Evolutionary conservation across 1,284 basidiomycete species (phyloP).

Genomic region (Tilletia caries): DNA sequence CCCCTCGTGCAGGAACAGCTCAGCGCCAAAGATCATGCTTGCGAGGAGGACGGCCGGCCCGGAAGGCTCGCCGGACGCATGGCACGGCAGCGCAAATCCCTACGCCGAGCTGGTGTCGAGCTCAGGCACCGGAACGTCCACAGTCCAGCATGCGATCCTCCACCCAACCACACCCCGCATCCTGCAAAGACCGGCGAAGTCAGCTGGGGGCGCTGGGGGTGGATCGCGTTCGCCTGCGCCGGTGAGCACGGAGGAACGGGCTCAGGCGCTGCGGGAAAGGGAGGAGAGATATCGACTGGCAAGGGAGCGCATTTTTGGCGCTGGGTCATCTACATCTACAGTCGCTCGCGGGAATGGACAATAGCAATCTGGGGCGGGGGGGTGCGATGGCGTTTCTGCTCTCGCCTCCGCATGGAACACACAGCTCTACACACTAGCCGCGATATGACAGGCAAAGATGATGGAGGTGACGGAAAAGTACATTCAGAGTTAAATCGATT

Average conservation of each 20-base stretch:
- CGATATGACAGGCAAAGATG: background rate
- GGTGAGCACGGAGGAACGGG: background rate
- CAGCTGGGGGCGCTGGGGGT: background rate
- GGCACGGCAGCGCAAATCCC: background rate
- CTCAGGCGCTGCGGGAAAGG: conserved; percentile 3
- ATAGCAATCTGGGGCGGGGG: too few species aligned
- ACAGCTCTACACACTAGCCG: too few species aligned
- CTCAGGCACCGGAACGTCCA: background rate
- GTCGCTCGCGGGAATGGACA: background rate
- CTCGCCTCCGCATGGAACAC: background rate
- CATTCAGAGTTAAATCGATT: background rate
- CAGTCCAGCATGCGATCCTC: conserved; percentile 1
- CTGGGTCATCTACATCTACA: background rate
- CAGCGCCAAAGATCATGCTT: background rate
- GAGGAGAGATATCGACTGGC: conserved; percentile 1
- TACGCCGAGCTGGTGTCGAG: background rate
- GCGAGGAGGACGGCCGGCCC: background rate
- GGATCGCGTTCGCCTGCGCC: background rate
- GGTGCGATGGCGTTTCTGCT: background rate
- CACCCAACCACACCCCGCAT: background rate
- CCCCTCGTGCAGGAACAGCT: background rate
- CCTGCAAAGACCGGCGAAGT: background rate
- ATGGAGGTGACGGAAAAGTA: background rate
- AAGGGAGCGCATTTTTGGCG: conserved; percentile 6
- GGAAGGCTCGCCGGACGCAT: background rate